Conservation (phyloP, 345 rosid species). For the Brassica incana region DNA sequence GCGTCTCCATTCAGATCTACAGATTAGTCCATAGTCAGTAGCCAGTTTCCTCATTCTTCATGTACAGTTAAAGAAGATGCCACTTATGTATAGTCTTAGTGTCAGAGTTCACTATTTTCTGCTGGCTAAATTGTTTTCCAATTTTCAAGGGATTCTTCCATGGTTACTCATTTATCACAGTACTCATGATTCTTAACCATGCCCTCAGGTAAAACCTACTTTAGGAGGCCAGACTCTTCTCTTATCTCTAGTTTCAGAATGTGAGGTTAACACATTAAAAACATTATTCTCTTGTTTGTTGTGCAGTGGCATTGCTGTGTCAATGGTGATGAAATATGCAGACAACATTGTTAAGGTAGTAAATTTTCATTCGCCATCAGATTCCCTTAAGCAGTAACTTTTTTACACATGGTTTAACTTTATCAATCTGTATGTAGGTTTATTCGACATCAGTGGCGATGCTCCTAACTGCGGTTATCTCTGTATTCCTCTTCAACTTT, state of each 20-base stretch:
- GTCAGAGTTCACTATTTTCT: neutral
- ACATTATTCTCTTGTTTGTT: slow-evolving; percentile 12
- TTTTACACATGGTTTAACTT: neutral
- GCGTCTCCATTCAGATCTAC: slow-evolving; percentile 1
- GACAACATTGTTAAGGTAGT: slow-evolving; percentile 91
- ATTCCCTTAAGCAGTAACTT: neutral
- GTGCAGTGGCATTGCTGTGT: slow-evolving; percentile 91
- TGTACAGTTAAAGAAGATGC: neutral
- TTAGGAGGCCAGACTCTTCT: slow-evolving; percentile 20
- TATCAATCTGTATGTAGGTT: slow-evolving; percentile 48
- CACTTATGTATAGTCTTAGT: neutral
- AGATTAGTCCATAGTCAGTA: neutral
- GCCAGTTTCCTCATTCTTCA: neutral
- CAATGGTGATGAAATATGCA: slow-evolving; percentile 98
- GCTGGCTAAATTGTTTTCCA: slow-evolving; percentile 13
- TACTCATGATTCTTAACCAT: slow-evolving; percentile 94
- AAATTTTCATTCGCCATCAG: neutral
- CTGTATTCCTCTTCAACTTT: slow-evolving; percentile 82
- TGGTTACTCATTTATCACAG: slow-evolving; percentile 80
- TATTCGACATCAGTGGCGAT: slow-evolving; percentile 99
- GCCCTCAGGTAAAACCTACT: slow-evolving; percentile 69
- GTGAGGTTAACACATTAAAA: neutral
- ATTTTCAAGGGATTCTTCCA: slow-evolving; percentile 89
- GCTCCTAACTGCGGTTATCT: slow-evolving; percentile 95
- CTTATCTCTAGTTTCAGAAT: neutral